Evolutionary conservation across 2,329 filamentous ascomycete species (phyloP).

Genomic region (Xylariaceae sp.): DNA sequence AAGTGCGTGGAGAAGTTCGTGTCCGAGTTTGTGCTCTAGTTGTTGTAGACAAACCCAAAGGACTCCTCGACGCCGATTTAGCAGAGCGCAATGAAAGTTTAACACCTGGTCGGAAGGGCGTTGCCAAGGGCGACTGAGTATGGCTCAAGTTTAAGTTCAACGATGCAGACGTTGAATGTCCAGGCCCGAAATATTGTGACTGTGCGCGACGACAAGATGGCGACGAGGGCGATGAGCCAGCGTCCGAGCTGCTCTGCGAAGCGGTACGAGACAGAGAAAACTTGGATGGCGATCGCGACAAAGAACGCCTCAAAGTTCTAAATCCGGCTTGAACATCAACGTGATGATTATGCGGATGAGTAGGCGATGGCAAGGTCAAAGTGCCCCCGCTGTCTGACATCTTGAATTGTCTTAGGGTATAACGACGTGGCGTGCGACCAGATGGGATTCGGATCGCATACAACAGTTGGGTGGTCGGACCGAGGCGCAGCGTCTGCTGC

Average conservation of each 20-base stretch:
- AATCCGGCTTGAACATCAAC: slow-evolving; percentile 75
- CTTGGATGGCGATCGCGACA: slow-evolving; percentile 92
- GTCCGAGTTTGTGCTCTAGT: slow-evolving; percentile 55
- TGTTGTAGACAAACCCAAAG: slow-evolving; percentile 39
- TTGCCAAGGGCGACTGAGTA: slow-evolving; percentile 51
- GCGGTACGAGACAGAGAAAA: slow-evolving; percentile 58
- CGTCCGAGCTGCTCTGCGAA: slow-evolving; percentile 44
- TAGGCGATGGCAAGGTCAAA: slow-evolving; percentile 82
- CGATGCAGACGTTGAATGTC: slow-evolving; percentile 35
- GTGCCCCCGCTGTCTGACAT: slow-evolving; percentile 52
- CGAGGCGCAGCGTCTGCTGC: slow-evolving; percentile 8
- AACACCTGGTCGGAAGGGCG: slow-evolving; percentile 62
- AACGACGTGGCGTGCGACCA: slow-evolving; percentile 14
- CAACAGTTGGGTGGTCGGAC: slow-evolving; percentile 3
- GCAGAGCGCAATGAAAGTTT: slow-evolving; percentile 63
- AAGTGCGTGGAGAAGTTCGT: slow-evolving; percentile 67
- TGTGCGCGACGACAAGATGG: slow-evolving; percentile 39
- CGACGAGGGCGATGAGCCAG: slow-evolving; percentile 49
- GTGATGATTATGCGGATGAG: slow-evolving; percentile 73
- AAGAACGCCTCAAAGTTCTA: slow-evolving; percentile 76
- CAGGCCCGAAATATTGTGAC: slow-evolving; percentile 46
- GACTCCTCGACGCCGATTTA: slow-evolving; percentile 54
- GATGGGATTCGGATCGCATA: slow-evolving; percentile 12
- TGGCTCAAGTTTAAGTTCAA: slow-evolving; percentile 25
- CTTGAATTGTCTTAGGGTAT: slow-evolving; percentile 13